Base-by-base conservation (phyloP, 1,139 yeast species). In the Pichia sp. region DNA sequence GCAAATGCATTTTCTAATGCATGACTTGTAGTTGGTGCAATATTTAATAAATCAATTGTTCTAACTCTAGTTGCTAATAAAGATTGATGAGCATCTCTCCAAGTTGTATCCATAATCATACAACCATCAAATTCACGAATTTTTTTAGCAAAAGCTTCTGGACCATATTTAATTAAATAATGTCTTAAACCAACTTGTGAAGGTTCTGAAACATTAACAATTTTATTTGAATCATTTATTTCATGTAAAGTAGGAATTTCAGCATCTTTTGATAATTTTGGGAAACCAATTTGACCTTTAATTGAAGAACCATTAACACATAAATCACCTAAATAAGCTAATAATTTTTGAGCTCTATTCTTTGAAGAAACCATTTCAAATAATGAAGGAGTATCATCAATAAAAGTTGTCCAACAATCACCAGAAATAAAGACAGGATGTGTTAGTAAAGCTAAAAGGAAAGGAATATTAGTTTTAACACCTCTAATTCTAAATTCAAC, bases 31-130 rank as follows among this genome's bases (percentile, higher is more conserved):
- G 95, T 80, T 50, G 90, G 92, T 29, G 98, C 98, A 72, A 94
- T 87, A 57, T 89, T 86, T 51, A 84, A 73, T 63, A 92, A 73
- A 68, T 92, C 99, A 61, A 86, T 78, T 32, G 98, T 94, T 72
- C 99, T 83, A 38, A 92, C 95, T 71, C 98, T 85, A 40, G 98
- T 94, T 7, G 99, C 99, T 61, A 92, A 76, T 59, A 92, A 73
- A n/a, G 97, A 89, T 75, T 92, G 99, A 71, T 94, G 98, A 38
- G 98, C 98, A 70, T 92, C 99, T 81, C 99, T 87, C 99, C 99
- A 92, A 18, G 99, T 92, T 48, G 99, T 92, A 68, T 92, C 99
- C 86, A 94, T 94, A 60, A 92, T 72, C 67, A 92, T 75, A 56
- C 95, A 83, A 62, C 98, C 98, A 49, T 87, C 74, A 70, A 82